Percentiles rank a stretch among this genome's conserved stretches.
Evolutionary conservation across 768 basidiomycete species (phyloP).

Genomic region (Mrakia frigida): DNA sequence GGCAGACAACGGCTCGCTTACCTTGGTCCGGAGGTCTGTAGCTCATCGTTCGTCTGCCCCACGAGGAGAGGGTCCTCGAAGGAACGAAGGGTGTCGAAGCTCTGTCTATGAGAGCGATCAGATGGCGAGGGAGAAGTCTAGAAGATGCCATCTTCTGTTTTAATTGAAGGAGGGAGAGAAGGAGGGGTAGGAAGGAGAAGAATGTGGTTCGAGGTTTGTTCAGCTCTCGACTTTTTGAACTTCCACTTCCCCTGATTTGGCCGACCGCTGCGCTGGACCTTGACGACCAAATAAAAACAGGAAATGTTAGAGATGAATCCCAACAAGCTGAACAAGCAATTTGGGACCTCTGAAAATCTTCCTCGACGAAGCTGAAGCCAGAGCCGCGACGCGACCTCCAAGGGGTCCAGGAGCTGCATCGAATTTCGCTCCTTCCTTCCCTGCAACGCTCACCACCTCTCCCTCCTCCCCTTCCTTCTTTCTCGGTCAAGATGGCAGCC

Average conservation of each 20-base stretch:
- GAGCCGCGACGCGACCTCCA: too few species aligned
- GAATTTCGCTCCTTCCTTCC: background rate
- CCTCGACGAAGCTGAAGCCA: too few species aligned
- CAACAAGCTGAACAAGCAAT: too few species aligned
- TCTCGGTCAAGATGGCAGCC: background rate
- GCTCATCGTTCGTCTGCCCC: slow-evolving; percentile 1
- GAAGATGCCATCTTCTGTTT: slow-evolving; percentile 10
- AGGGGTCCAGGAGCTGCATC: background rate
- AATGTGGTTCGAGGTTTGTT: background rate
- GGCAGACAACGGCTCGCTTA: background rate
- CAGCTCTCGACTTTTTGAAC: too few species aligned
- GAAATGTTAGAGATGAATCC: too few species aligned
- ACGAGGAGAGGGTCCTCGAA: background rate
- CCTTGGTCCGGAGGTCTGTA: slow-evolving; percentile 5
- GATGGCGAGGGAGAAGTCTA: background rate
- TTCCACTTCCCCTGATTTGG: too few species aligned
- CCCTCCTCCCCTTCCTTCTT: background rate
- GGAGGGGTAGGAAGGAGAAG: background rate
- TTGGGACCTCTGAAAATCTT: too few species aligned
- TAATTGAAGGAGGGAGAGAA: background rate
- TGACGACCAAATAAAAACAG: too few species aligned
- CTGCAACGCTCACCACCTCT: background rate
- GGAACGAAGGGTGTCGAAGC: background rate
- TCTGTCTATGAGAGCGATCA: background rate
- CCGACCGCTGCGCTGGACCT: too few species aligned